Evolutionary conservation across 768 basidiomycete species (phyloP), one percentile per base, ranked within the genome.

Genomic region (Royoungia palumana): DNA sequence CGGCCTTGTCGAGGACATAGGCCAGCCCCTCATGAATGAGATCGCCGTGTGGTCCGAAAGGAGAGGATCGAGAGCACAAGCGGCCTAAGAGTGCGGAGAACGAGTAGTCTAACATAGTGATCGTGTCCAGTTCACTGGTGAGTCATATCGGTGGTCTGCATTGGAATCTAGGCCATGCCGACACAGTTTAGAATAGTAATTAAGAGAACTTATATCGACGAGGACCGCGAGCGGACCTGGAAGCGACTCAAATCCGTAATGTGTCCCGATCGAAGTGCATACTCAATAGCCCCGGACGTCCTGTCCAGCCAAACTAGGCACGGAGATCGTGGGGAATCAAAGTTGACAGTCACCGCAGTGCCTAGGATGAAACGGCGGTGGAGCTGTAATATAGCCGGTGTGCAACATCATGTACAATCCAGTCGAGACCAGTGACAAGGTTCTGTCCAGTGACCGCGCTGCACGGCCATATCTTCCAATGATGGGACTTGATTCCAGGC

Each of bases 401-500:
- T 5, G 91, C 94, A 44, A 97, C 85, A 56, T 96, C 91, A 32
- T 80, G 77, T 16, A 96, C 91, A 21, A 92, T 80, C 95, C 95
- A 97, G 64, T 94, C 83, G 24, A 98, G 76, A 34, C 94, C 95
- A 53, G 82, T 73, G 10, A 90, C 76, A 14, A 97, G 73, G 64
- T 94, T 91, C 48, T 81, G 71, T 13, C 94, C 95, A 0, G 90
- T 94, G 35, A 93, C 79, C 11, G 95, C 95, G 54, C 93, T 95
- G 74, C 94, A 98, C 5, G 93, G 75, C 70, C 85, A 82, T 54
- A 97, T 92, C 58, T 77, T 82, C 91, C 93, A 96, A 51, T 85
- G 78, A 62, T 97, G 95, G 10, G 91, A 86, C 56, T 80, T 87
- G 63, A 98, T 94, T 9, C 81, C 78, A 19, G 66, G 74, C 10